phyloP scores from a whole-genome alignment of 805 yeast species.

The Yamadazyma tumulicola region DNA sequence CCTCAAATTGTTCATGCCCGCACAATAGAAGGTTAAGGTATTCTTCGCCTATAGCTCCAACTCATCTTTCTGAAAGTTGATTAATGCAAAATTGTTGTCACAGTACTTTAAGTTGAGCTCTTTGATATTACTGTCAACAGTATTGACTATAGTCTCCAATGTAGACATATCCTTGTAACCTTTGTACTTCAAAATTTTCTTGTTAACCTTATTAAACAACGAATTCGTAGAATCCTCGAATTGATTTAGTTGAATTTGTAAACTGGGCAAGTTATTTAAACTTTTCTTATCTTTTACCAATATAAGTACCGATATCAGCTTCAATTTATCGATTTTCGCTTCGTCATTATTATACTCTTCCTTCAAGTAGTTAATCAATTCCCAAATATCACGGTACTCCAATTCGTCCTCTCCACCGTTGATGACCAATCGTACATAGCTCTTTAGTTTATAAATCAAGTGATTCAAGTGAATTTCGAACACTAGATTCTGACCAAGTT shows the following conservation, averaged over 20 bases:
- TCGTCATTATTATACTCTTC: constrained; percentile 10
- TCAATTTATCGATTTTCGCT: constrained; percentile 11
- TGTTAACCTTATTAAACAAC: constrained; percentile 22
- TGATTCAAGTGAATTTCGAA: constrained; percentile 26
- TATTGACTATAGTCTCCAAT: constrained; percentile 28
- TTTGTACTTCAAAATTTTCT: constrained; percentile 18
- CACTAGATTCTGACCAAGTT: constrained; percentile 12
- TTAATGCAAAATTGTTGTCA: constrained; percentile 33
- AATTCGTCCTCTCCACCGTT: constrained; percentile 3
- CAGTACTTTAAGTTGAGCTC: constrained; percentile 23
- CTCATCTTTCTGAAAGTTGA: constrained; percentile 37
- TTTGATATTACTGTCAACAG: constrained; percentile 28
- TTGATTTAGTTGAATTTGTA: constrained; percentile 18
- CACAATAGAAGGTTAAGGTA: too few species aligned
- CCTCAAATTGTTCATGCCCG: too few species aligned
- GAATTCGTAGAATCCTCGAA: constrained; percentile 17
- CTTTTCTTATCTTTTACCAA: constrained; percentile 19
- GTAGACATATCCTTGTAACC: constrained; percentile 25
- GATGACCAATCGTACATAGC: constrained; percentile 11
- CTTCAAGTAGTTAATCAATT: constrained; percentile 16
- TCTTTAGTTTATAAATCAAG: constrained; percentile 20
- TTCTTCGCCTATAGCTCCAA: constrained; percentile 1
- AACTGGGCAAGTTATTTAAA: constrained; percentile 20
- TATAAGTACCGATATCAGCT: constrained; percentile 20
- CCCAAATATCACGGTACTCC: background rate